Evolutionary conservation across 2,329 filamentous ascomycete genomes (phyloP), one percentile per base, ranked within the genome.

Genomic region (Salinomyces thailandicus): DNA sequence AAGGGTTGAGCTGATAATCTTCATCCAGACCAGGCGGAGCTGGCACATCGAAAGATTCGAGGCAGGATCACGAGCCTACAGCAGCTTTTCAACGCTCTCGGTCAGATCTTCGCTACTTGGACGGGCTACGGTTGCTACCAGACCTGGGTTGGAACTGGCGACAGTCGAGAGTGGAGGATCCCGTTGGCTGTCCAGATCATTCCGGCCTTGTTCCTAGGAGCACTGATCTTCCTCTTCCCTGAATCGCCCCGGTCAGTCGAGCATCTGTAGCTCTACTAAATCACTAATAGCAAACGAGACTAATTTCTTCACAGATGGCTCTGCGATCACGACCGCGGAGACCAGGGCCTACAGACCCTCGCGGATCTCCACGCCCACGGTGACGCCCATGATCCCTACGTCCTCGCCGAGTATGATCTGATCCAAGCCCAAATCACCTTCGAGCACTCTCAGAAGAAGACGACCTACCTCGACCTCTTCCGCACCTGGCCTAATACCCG

Each of bases 21-120:
- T 26, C 9, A n/a, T 26, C 15, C 15, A 33, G 11, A 87, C 71
- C 87, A 89, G 79, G 83, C 79, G 30, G 82, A 86, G 62, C 81
- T 86, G 55, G 36, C 47, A 1, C 49, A 50, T 17, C 37, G 42
- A 2, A 45, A 38, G 16, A 52, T 52, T 17, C 28, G 48, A 33
- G 48, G 49, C 12, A 37, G 39, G 26, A 47, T 52, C 30, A 50
- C 48, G 3, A 36, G 36, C n/a, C 38, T 50, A 6, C 47, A 49
- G 33, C 51, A 50, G 31, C 36, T 49, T 18, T 45, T 48, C 42
- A 49, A 44, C 22, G 44, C 38, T 33, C 36, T 43, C 7, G 50
- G 50, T 1, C 46, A 48, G 28, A 43, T 46, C 18, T 42, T 43
- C 19, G 48, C 48, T n/a, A 40, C 47, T 14, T 52, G 49, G 49